These are phyloP conservation scores for Beauveria scarabaeidicola DNA, from an alignment of 2,329 filamentous ascomycete genomes.

Conservation along the genomic window DNA sequence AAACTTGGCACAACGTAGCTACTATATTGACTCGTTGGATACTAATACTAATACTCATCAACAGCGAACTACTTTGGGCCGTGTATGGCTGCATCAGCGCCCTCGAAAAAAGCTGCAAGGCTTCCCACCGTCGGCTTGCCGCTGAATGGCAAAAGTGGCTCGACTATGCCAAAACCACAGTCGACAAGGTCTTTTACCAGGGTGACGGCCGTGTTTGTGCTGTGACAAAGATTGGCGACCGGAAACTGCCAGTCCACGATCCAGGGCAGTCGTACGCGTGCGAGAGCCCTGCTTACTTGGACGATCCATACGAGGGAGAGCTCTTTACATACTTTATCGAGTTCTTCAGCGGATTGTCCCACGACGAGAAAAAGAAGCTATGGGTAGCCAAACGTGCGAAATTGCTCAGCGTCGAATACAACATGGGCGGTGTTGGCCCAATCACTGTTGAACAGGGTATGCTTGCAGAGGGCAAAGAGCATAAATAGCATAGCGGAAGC, in stretches of 20 bases:
- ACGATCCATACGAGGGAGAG: constrained; percentile 36
- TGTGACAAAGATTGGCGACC: constrained; percentile 28
- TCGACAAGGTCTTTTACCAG: constrained; percentile 28
- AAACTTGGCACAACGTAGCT: too few relatives aligned
- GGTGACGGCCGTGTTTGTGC: constrained; percentile 31
- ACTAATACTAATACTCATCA: neutral
- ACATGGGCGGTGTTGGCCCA: constrained; percentile 27
- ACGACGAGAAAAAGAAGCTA: constrained; percentile 25
- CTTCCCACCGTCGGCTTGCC: constrained; percentile 22
- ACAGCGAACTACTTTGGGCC: constrained; percentile 33
- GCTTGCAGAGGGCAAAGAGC: neutral
- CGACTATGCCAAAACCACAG: constrained; percentile 30
- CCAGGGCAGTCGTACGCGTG: constrained; percentile 26
- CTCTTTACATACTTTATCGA: constrained; percentile 33
- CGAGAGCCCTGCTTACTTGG: constrained; percentile 25
- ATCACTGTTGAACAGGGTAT: constrained; percentile 32
- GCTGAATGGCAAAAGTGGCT: constrained; percentile 30
- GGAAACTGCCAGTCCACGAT: constrained; percentile 22
- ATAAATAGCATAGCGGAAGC: neutral
- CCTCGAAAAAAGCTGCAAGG: constrained; percentile 22
- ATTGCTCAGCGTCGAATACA: constrained; percentile 28
- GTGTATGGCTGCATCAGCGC: constrained; percentile 32
- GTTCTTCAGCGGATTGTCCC: constrained; percentile 27
- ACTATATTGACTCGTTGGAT: too few relatives aligned
- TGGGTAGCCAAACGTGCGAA: constrained; percentile 31